These are phyloP conservation scores for Colletotrichum sansevieriae DNA, from an alignment of 2,329 filamentous ascomycete species.

Conservation along the genomic window DNA sequence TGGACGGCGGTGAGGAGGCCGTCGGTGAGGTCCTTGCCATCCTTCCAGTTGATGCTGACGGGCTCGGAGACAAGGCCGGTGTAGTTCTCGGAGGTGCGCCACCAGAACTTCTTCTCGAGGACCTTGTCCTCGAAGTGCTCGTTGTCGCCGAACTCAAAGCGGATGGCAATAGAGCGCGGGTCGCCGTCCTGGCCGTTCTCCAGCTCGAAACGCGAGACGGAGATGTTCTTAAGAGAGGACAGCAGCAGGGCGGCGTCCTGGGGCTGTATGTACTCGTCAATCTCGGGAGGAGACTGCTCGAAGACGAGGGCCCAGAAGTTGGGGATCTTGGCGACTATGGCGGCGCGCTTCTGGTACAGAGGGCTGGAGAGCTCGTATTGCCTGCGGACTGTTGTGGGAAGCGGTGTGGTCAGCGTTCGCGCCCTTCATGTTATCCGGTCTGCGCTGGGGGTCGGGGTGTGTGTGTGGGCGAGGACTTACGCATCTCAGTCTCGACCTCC, in stretches of 20 bases:
- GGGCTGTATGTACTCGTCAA: conserved; percentile 90
- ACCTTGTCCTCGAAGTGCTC: conserved; percentile 83
- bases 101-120: conserved; percentile 94
- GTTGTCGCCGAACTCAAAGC: conserved; percentile 84
- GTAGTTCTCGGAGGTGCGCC: conserved; percentile 78
- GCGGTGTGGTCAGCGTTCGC: not conserved
- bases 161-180: conserved; percentile 83
- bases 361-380: conserved; percentile 76
- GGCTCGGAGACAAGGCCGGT: conserved; percentile 88
- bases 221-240: conserved; percentile 74
- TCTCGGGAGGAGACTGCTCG: conserved; percentile 85
- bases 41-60: conserved; percentile 89
- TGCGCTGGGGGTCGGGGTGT: too few relatives aligned
- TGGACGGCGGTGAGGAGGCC: conserved; percentile 82
- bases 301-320: conserved; percentile 97
- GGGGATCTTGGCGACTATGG: conserved; percentile 78
- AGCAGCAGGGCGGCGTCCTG: conserved; percentile 81
- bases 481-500: conserved; percentile 82
- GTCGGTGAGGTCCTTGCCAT: conserved; percentile 84
- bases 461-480: conserved; percentile 50
- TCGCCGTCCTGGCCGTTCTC: conserved; percentile 71
- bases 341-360: conserved; percentile 82
- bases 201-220: conserved; percentile 85
- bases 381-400: conserved; percentile 71
- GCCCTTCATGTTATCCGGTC: not conserved